Evolutionary conservation across 2,329 filamentous ascomycete genomes (phyloP), one percentile per base, ranked within the genome.

Genomic region (Penicillium sp.): DNA sequence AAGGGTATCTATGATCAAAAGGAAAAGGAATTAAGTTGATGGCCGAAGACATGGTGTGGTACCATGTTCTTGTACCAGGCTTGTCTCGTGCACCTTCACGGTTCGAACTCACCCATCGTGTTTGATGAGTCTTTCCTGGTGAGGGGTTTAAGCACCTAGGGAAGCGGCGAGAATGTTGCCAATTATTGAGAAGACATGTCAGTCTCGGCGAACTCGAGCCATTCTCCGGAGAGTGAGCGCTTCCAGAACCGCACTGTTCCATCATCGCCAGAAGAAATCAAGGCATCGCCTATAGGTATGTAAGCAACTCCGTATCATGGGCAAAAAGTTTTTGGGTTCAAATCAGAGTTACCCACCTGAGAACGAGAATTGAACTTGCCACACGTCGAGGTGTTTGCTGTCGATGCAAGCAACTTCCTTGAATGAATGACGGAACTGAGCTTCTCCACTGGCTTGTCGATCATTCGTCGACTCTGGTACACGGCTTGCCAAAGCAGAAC

Each of bases 331-430:
- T 27, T 27, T 13, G 22, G 22, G 7, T 3, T 18, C 24, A 22
- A 29, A 29, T 9, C 45, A 32, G 9, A 43, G 27, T 21, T 21
- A 62, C 68, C 63, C 52, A 77, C 74, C 75, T 41, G 75, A 68
- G 55, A 72, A 73, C 3, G 75, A 77, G 51, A 76, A 77, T 40
- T 75, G 71, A 7, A 77, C 72, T 54, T 76, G 73, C 75, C 75
- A 77, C 29, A 76, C 73, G 59, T 76, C 74, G n/a, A 75, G 61
- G 61, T 77, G 75, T 45, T 71, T 72, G 58, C 72, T 77, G 46
- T 77, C 72, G 55, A 77, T 70, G 38, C 72, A 75, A 29, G 74
- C 74, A 9, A 75, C 73, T 56, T 75, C 68, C 53, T 71, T 75
- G 57, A 65, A 75, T 2, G 70, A 70, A 61, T 77, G 75, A 44